Evolutionary conservation across 2,329 filamentous ascomycete species (phyloP).

Genomic region (Mycosphaerella arachidis): DNA sequence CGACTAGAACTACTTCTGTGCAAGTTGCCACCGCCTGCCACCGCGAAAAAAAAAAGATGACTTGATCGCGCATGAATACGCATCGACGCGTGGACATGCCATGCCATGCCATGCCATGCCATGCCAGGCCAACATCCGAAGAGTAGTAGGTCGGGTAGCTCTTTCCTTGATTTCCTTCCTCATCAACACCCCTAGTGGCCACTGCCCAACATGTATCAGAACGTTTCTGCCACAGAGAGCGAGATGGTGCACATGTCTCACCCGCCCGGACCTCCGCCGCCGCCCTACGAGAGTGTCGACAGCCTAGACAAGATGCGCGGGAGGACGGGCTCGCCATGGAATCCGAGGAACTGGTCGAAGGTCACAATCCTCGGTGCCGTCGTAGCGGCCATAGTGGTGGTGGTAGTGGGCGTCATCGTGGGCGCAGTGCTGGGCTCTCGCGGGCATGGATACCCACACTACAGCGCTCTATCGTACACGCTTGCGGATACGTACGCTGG

Average conservation of each 20-base stretch:
- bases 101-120: too few relatives aligned
- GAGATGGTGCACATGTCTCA: background rate
- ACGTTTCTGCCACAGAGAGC: background rate
- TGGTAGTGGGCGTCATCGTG: slow-evolving; percentile 25
- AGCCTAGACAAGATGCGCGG: slow-evolving; percentile 4
- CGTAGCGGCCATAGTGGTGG: slow-evolving; percentile 12
- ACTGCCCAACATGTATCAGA: background rate
- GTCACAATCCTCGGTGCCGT: slow-evolving; percentile 17
- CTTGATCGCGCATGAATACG: background rate
- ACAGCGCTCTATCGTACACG: slow-evolving; percentile 25
- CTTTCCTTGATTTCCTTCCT: background rate
- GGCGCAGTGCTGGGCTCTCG: slow-evolving; percentile 26
- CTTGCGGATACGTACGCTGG: slow-evolving; percentile 37
- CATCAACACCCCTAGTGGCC: background rate
- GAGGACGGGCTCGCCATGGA: slow-evolving; percentile 22
- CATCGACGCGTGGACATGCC: slow-evolving; percentile 7
- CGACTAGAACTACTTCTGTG: background rate
- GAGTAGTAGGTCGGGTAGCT: background rate
- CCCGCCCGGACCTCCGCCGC: slow-evolving; percentile 7
- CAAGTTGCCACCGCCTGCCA: background rate
- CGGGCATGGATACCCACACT: slow-evolving; percentile 26
- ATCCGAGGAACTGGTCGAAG: slow-evolving; percentile 25
- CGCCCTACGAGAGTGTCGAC: slow-evolving; percentile 15
- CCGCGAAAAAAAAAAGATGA: background rate
- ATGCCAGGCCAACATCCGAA: too few relatives aligned